Evolutionary conservation across 2,329 filamentous ascomycete species (phyloP), one percentile per base, ranked within the genome.

Genomic region (Dothideomycetidae sp.): DNA sequence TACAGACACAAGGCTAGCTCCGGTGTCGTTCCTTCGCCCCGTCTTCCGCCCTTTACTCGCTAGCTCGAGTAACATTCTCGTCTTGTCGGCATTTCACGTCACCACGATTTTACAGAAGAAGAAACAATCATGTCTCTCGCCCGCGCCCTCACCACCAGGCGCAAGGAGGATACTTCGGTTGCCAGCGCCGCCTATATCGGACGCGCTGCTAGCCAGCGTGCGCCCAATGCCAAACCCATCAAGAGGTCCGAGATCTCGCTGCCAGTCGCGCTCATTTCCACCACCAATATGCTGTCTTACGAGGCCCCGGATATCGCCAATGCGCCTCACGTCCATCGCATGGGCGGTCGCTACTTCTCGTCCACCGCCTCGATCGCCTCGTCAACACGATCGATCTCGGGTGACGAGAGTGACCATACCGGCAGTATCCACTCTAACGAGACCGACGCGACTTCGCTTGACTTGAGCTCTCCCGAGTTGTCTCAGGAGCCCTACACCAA

Each of bases 231-330:
- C 47, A 46, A 60, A 53, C 58, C 67, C 52, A 58, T 66, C 37
- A 63, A 75, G 47, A 72, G 78, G 42, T 58, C 69, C 55, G 78
- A 85, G 64, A 98, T 98, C 55, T 98, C 90, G 1, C 74, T 70
- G 3, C 90, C 90, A 1, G 70, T 93, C 37, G 78, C 85, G 58
- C 70, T 98, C 45, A 67, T 94, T 33, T 92, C 90, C 42, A 93
- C 88, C 4, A 96, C 90, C 49, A 98, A 96, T 60, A 84, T 92
- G 72, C 77, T 94, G 38, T 85, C 84, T 5, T 93, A 93, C 69
- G 88, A 88, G 54, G 86, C 90, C 7, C 88, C 88, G 35, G 81
- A 94, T 54, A 76, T 94, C 40, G 43, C 44, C 29, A 54, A 53
- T 31, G 49, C 53, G 14, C 36, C 36, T 32, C 36, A 38, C 30